Base-by-base conservation (phyloP, 2,329 filamentous ascomycete species). In the Hypoxylon rubiginosum region DNA sequence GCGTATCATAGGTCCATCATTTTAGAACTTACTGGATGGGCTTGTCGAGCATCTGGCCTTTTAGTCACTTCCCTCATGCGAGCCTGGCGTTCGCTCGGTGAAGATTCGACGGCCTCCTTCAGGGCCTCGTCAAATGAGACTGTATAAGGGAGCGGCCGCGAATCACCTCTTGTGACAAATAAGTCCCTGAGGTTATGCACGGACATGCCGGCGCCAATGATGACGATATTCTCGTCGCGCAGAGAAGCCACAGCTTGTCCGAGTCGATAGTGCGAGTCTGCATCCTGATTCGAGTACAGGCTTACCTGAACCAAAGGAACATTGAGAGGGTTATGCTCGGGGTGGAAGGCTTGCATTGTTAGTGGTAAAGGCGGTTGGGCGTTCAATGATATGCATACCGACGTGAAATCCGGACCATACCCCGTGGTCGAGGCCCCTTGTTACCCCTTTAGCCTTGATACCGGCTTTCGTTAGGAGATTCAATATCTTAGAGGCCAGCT, bases 271-370 rank as follows among this genome's bases (percentile, higher is more conserved):
- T 94, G 91, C 73, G 86, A 83, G 64, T 86, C 82, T 0, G 90
- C 86, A 63, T 91, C 86, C 69, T 91, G 88, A 51, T 81, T 86
- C 61, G 85, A 80, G 77, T 90, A 92, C 10, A 93, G 82, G 2
- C 89, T 92, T 32, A 92, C 88, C 72, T 94, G 91, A 10, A 94
- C 90, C 6, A 94, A 81, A 0, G 91, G 91, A 1, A 91, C 85
- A 48, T 83, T 83, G 10, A 92, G 76, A 1, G 89, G 88, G 73
- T 91, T 92, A 6, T 81, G 75, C 15, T 86, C 80, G 0, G 88
- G 88, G 58, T 88, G 78, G 74, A 92, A 92, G 15, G 88, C 88
- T 84, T 59, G 28, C 56, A 10, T n/a, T 53, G 48, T 34, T n/a
- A 54, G 21, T 36, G 30, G n/a, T 17, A 30, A 26, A 43, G 17